Base-by-base conservation (phyloP, 2,329 filamentous ascomycete species). In the Cladophialophora immunda region DNA sequence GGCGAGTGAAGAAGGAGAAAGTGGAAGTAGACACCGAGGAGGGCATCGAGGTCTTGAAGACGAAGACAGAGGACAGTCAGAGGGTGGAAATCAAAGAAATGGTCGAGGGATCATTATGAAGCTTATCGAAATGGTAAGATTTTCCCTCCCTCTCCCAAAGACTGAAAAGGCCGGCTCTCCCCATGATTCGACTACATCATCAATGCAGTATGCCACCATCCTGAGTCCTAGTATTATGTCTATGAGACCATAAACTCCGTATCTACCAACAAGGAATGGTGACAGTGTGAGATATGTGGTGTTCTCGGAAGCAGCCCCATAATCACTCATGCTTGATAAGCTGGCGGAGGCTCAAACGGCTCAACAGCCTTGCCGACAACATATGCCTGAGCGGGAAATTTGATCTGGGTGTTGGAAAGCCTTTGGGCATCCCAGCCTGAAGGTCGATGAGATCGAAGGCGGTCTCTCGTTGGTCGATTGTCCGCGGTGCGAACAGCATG, bases 1-100 rank as follows among this genome's bases (percentile, higher is more conserved):
- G 83, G 70, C 89, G 82, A 76, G 80, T 75, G 53, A 83, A 81
- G 73, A 74, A 73, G 58, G 68, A 71, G 54, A 73, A 78, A 63
- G 77, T 74, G 62, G 73, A 74, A 59, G 68, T 78, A 19, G 70
- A 76, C 67, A 68, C 72, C 70, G 36, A 60, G n/a, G 56, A 41
- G 19, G 60, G 34, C 34, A 77, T 81, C 81, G 75, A 74, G 70
- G 56, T 68, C n/a, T 25, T 69, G 19, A 65, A 75, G 76, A 58
- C 72, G 66, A 68, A 77, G 70, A 59, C 64, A 53, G 53, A 56
- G 25, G 52, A 45, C 29, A 54, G 30, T 9, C 47, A 22, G 79
- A 0, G 74, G 80, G 65, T 47, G 50, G 22, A 27, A 17, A 30
- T 62, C 34, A 34, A 62, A 32, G 45, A 54, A 32, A 50, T 25